These are phyloP conservation scores for Penicillium manginii DNA, from an alignment of 495 filamentous ascomycete species.

Conservation along the genomic window DNA sequence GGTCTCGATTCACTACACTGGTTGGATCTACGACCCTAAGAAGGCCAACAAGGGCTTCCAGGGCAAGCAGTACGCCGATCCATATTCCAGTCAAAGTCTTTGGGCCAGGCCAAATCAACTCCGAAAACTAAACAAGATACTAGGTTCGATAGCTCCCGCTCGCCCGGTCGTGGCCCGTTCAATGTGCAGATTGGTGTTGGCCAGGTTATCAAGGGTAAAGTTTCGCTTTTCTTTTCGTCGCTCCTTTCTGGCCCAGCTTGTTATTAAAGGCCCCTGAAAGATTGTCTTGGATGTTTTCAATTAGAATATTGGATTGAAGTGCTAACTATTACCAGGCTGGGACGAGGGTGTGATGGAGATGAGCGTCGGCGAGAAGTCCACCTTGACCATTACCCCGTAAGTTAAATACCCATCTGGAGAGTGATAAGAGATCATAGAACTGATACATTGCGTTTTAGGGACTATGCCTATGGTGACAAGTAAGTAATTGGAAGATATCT, in stretches of 20 bases:
- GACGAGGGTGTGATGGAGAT: constrained; percentile 81
- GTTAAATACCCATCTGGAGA: constrained; percentile 25
- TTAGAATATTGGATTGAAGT: background rate
- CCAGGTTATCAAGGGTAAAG: constrained; percentile 74
- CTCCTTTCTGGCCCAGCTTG: constrained; percentile 7
- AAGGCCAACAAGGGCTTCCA: constrained; percentile 49
- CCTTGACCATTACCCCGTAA: constrained; percentile 77
- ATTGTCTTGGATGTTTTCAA: background rate
- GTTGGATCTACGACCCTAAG: constrained; percentile 72
- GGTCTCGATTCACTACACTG: constrained; percentile 85
- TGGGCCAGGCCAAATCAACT: background rate
- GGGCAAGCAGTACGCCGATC: constrained; percentile 50
- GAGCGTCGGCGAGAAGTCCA: constrained; percentile 78
- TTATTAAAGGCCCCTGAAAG: background rate
- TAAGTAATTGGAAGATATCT: constrained; percentile 41
- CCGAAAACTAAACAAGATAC: background rate
- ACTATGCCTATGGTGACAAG: constrained; percentile 76
- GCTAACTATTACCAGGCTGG: constrained; percentile 63
- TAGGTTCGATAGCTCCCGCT: constrained; percentile 78
- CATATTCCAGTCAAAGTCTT: background rate
- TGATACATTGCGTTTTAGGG: constrained; percentile 50
- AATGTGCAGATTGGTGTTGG: constrained; percentile 71
- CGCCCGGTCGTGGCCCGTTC: constrained; percentile 62
- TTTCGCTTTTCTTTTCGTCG: background rate
- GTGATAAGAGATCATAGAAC: constrained; percentile 7